Evolutionary conservation across 2,329 filamentous ascomycete species (phyloP), one percentile per base, ranked within the genome.

Genomic region (Ophiostoma australiae): DNA sequence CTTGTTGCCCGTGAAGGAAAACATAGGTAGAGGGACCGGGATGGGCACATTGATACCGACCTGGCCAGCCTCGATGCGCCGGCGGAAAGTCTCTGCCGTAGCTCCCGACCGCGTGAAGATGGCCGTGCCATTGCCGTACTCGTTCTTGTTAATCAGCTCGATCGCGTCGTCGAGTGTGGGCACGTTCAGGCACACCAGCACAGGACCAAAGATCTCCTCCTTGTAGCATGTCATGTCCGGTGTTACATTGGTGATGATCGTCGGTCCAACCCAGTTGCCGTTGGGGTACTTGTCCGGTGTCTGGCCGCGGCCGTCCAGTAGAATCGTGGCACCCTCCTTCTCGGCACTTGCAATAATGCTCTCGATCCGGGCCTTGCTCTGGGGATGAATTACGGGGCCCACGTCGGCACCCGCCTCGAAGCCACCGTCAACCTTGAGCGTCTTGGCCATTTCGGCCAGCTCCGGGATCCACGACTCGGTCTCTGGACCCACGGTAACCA

Each of bases 1-100:
- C 89, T 99, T 94, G 84, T 91, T 91, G 65, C 88, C 89, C 37
- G 89, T 91, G 79, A 91, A 91, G 71, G 86, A 89, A 81, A 90
- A 91, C 85, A 90, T 89, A 78, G 89, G 88, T 75, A 91, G 81
- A 17, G 89, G 89, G 72, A 90, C 88, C 65, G 87, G 91, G 77
- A 93, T 93, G 27, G 90, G 90, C 13, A 94, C 91, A 76, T 95
- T 95, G 83, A 95, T 91, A 68, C 92, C 92, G 15, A 95, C 89
- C 83, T 95, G 92, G 33, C 92, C 92, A 70, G 91, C 91, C 82
- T 95, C 90, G 76, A 95, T 93, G 78, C 91, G 87, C 78, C 88
- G 87, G 77, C 92, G 89, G 86, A 94, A 95, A 33, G 86, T 85
- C 78, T 90, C 89, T 58, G 92, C 92, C 17, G 91, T 93, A 7